These are phyloP conservation scores for Tulasnella sp. DNA, from an alignment of 768 basidiomycete species.

Conservation along the genomic window DNA sequence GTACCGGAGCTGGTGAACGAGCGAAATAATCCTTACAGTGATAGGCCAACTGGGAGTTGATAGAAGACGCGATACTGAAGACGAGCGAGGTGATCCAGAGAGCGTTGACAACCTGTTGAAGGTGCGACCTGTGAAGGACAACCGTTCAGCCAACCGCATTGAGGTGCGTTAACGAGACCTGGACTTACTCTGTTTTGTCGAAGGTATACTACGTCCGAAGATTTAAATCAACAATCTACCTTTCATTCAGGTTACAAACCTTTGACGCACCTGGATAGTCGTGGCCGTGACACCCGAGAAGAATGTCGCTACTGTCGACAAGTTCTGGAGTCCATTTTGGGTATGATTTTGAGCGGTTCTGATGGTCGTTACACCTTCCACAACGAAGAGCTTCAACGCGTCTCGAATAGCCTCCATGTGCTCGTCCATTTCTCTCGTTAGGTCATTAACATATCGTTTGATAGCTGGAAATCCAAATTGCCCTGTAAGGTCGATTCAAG, in stretches of 20 bases:
- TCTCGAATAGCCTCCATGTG: conserved; percentile 66
- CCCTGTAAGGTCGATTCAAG: conserved; percentile 41
- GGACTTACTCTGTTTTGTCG: neutral
- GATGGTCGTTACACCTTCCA: conserved; percentile 75
- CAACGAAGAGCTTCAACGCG: conserved; percentile 68
- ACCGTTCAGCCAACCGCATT: conserved; percentile 43
- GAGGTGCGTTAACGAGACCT: conserved; percentile 49
- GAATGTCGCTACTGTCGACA: conserved; percentile 29
- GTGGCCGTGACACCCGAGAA: conserved; percentile 19
- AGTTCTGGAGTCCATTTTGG: conserved; percentile 24
- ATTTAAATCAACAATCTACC: neutral
- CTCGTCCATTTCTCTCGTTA: conserved; percentile 69
- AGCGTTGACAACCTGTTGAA: conserved; percentile 36
- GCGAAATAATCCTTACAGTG: conserved; percentile 37
- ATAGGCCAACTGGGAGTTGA: conserved; percentile 31
- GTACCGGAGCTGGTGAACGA: neutral
- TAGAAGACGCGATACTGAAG: conserved; percentile 29
- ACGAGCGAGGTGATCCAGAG: conserved; percentile 30
- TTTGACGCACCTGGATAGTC: neutral
- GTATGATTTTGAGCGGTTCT: conserved; percentile 37
- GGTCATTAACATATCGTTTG: conserved; percentile 62
- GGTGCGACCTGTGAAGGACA: conserved; percentile 33
- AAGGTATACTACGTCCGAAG: neutral
- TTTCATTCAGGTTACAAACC: neutral
- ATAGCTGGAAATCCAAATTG: conserved; percentile 71